Evolutionary conservation across 2,329 filamentous ascomycete species (phyloP).

Genomic region (Ophiostoma australiae): DNA sequence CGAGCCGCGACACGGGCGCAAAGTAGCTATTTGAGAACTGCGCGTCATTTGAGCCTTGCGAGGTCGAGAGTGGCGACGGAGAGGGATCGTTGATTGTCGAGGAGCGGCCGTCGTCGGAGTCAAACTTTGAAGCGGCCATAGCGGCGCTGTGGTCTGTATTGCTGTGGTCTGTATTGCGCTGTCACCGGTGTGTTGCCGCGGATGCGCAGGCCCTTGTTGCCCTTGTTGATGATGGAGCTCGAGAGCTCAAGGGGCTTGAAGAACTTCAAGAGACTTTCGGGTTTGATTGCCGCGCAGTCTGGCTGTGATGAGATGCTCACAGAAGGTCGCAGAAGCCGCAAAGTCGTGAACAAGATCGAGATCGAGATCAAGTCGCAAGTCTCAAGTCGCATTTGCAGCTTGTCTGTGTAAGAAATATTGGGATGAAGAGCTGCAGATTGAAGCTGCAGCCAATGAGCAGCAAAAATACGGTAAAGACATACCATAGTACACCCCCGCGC

Average conservation of each 20-base stretch:
- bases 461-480: conserved; percentile 19
- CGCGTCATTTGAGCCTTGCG: conserved; percentile 6
- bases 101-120: conserved; percentile 12
- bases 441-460: not conserved
- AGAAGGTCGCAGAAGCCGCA: not conserved
- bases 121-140: conserved; percentile 13
- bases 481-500: conserved; percentile 9
- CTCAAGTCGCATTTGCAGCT: not conserved
- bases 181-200: not conserved
- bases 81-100: conserved; percentile 18
- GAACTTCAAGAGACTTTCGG: too few species aligned
- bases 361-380: not conserved
- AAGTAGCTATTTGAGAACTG: conserved; percentile 19
- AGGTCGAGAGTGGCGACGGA: conserved; percentile 20
- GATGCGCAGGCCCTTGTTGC: not conserved
- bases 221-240: not conserved
- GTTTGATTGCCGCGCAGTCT: not conserved
- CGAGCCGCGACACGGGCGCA: not conserved
- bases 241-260: not conserved
- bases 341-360: not conserved
- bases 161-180: not conserved
- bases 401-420: not conserved
- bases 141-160: not conserved
- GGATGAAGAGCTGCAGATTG: not conserved
- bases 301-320: not conserved